Evolutionary conservation across 2,329 filamentous ascomycete genomes (phyloP), one percentile per base, ranked within the genome.

Genomic region (Fusarium acutatum): DNA sequence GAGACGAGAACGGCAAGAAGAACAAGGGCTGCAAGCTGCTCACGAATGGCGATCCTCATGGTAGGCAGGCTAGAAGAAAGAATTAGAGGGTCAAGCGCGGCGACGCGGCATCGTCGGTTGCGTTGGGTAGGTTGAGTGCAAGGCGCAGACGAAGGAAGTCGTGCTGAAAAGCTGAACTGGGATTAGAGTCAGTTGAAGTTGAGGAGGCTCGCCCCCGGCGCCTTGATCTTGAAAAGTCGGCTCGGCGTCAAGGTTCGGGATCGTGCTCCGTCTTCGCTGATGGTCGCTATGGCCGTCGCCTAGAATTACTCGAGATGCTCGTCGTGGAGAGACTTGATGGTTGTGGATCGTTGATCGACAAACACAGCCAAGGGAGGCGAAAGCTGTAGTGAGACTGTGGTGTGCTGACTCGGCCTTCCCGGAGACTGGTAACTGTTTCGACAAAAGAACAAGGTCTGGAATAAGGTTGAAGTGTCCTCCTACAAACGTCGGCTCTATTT

Each of bases 41-140:
- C 92, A 75, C 94, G 90, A 79, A 97, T 97, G 65, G 93, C 92
- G 81, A 97, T 90, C 82, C 94, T 91, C 94, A 97, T 96, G 66
- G 63, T 81, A 70, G 77, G 73, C 73, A 75, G 75, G 69, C 69
- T 79, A 77, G 57, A 69, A 71, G 53, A 67, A 65, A 70, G 63
- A 64, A 67, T 60, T 53, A 52, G 63, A 70, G 53, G 68, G 64
- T 57, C 59, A 64, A 73, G 63, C 66, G 49, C 64, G 70, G 57
- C 69, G 77, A 77, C 75, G 67, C 77, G 73, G 77, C 77, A 79
- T 79, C 64, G 75, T 78, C 68, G 41, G 44, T 68, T 71, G 70
- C 57, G 74, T 74, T 60, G 35, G 60, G 64, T 43, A 35, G 37
- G 53, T 37, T 40, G 28, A 67, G 44, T 72, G 41, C 41, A 61